Conservation (phyloP, 2,329 filamentous ascomycete species). For the Diaporthe aspalathi region DNA sequence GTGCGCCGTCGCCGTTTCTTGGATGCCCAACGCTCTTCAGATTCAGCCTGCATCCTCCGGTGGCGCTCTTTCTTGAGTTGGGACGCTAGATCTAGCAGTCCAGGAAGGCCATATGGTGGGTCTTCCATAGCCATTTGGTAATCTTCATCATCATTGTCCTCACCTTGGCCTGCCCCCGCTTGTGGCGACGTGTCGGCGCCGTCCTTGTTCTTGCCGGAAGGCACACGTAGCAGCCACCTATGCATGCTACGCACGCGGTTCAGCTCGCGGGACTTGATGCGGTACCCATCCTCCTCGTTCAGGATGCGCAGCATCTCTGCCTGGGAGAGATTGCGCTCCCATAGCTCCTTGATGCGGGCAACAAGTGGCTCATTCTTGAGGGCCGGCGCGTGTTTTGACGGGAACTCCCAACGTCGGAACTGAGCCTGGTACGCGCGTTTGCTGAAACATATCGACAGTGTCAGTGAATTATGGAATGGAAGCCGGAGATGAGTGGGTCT, state of each 20-base stretch:
- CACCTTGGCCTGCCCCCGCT: neutral
- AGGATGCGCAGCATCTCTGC: conserved; percentile 79
- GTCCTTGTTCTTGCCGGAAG: conserved; percentile 57
- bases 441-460: conserved; percentile 53
- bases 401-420: conserved; percentile 83
- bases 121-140: neutral
- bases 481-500: neutral
- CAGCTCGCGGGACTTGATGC: conserved; percentile 77
- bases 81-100: conserved; percentile 46
- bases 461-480: neutral
- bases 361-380: conserved; percentile 77
- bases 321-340: conserved; percentile 79
- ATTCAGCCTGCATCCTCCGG: conserved; percentile 67
- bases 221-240: conserved; percentile 72
- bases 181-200: conserved; percentile 22
- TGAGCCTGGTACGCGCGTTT: conserved; percentile 82
- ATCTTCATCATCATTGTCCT: conserved; percentile 2
- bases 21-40: conserved; percentile 69
- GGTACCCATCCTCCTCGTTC: conserved; percentile 75
- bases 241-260: conserved; percentile 77
- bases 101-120: conserved; percentile 48
- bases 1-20: conserved; percentile 77
- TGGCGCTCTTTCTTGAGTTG: conserved; percentile 66
- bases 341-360: conserved; percentile 78
- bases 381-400: conserved; percentile 77